Base-by-base conservation (phyloP, 129 eudicot species). In the Flaveria linearis region DNA sequence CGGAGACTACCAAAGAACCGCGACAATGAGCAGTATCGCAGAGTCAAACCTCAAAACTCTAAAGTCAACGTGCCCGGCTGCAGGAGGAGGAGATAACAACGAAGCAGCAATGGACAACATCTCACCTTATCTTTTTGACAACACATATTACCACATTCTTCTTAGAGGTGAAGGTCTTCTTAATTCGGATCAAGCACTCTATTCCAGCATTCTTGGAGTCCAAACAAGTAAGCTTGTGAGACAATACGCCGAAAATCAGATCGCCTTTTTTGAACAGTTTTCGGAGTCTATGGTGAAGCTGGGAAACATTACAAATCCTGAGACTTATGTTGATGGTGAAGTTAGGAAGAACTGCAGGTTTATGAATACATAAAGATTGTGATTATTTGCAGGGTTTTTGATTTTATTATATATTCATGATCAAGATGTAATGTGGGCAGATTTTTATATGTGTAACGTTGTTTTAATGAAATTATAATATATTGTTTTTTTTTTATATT, bases 301-400 rank as follows among this genome's bases (percentile, higher is more conserved):
- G 83, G 98, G 98, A 66, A 93, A 90, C 22, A 85, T 93, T 60
- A 90, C 89, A n/a, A 85, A 90, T 78, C 57, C 81, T 12, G 87
- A 88, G 20, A 90, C 89, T 78, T 85, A 79, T 70, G 84, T 65
- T 42, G 76, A 85, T 85, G 98, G 98, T 23, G 98, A 93, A 85
- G 96, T 93, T n/a, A 86, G 98, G 78, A 83, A 73, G 82, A 93
- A 81, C 71, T 93, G 98, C 79, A 93, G 98, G 81, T 90, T 90
- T 71, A 82, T 83, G 13, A 93, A 93, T 69, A 86, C 88, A 63
- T 90, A 83, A 64, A 53, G 61, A 33, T 67, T 30, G 57, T 76
- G 45, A 26, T 79, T 60, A 15, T 60, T 52, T 65, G 7, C 18
- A 72, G 64, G 58, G 61, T 64, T 26, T 65, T 78, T 36, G 7